Evolutionary conservation across 225 moss, liverwort and hornwort species (phyloP).

Genomic region (Sphagnum contortum): DNA sequence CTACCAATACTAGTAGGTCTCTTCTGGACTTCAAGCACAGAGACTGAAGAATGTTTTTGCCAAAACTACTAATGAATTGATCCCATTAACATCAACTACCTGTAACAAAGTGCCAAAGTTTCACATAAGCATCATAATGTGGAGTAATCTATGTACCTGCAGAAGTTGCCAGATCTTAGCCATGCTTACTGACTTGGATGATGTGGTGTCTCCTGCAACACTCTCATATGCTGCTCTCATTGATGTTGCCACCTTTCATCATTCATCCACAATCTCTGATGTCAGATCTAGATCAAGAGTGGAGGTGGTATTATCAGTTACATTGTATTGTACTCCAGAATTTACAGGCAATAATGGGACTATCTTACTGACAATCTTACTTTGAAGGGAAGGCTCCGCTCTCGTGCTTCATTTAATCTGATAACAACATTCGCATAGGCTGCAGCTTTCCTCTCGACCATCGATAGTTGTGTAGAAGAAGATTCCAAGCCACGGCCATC

Average conservation of each 20-base stretch:
- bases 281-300: no score
- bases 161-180: conserved; percentile 86
- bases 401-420: conserved; percentile 75
- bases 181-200: conserved; percentile 72
- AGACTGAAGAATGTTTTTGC: no score
- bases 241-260: conserved; percentile 50
- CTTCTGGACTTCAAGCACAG: no score
- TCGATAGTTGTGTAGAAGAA: conserved; percentile 34
- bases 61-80: no score
- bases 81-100: no score
- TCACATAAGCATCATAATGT: no score
- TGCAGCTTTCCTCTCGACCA: conserved; percentile 60
- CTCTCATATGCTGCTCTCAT: conserved; percentile 65
- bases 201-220: conserved; percentile 37
- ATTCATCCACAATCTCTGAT: no score
- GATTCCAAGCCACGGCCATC: conserved; percentile 41
- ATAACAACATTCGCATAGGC: conserved; percentile 68
- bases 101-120: no score
- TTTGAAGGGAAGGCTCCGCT: conserved; percentile 84
- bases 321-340: no score
- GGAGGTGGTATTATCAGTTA: background rate
- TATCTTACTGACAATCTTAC: conserved; percentile 16
- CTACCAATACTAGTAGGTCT: no score
- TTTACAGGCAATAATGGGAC: no score
- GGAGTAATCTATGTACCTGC: conserved; percentile 32